Evolutionary conservation across 768 basidiomycete species (phyloP).

Genomic region (Podaxis sp.): DNA sequence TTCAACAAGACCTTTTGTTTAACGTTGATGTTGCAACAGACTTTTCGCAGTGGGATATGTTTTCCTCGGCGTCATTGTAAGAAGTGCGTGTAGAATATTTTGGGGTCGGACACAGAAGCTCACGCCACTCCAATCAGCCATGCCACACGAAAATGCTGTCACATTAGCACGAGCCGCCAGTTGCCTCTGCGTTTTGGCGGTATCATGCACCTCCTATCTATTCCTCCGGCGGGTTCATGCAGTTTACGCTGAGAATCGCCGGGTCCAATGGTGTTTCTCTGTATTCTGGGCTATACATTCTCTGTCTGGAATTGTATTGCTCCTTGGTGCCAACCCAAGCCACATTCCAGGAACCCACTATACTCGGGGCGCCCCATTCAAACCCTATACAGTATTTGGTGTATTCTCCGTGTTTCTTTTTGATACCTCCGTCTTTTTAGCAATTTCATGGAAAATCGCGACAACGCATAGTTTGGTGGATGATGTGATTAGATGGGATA

Average conservation of each 20-base stretch:
- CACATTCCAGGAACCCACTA: slow-evolving; percentile 29
- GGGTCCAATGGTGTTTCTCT: slow-evolving; percentile 22
- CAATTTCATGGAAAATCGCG: no score
- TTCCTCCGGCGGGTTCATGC: slow-evolving; percentile 31
- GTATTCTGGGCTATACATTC: slow-evolving; percentile 26
- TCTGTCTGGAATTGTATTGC: slow-evolving; percentile 22
- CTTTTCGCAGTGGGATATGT: background rate
- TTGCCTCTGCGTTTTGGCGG: background rate
- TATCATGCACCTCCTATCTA: slow-evolving; percentile 21
- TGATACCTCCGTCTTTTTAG: no score
- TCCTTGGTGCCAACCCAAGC: slow-evolving; percentile 20
- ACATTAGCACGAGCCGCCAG: background rate
- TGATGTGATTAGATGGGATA: no score
- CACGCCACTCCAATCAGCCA: background rate
- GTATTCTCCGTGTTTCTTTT: no score
- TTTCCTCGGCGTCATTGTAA: background rate
- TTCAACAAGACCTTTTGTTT: background rate
- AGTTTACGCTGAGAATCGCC: slow-evolving; percentile 24
- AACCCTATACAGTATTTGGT: background rate
- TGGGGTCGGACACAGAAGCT: no score
- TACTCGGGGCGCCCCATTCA: slow-evolving; percentile 25
- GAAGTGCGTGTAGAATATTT: background rate
- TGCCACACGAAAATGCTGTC: background rate
- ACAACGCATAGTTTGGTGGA: no score
- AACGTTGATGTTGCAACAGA: background rate